phyloP scores from a whole-genome alignment of 2,329 filamentous ascomycete species.

The Trichoderma lentiforme region DNA sequence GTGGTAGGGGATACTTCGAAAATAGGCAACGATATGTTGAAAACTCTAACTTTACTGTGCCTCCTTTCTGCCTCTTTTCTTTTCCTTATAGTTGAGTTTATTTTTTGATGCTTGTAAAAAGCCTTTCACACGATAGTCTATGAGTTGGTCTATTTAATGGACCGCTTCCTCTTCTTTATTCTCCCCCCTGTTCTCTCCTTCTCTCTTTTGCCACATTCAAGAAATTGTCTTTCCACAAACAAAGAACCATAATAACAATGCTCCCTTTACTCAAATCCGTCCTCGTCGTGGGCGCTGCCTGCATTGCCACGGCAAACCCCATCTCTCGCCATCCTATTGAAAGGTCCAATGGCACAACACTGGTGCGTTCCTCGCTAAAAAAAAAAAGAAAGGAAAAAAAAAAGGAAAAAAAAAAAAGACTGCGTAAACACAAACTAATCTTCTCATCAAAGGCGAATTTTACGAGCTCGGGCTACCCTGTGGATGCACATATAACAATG shows the following conservation, averaged over 20 bases:
- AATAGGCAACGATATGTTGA: background rate
- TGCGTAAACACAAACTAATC: background rate
- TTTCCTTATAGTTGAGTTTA: background rate
- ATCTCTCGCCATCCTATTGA: background rate
- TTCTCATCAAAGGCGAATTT: background rate
- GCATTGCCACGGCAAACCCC: background rate
- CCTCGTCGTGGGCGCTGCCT: background rate
- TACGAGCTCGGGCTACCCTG: background rate
- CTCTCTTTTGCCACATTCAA: background rate
- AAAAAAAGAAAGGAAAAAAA: no score
- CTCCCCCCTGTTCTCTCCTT: background rate
- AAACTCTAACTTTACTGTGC: background rate
- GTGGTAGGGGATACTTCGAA: background rate
- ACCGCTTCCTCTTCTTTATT: background rate
- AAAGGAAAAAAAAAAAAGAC: no score
- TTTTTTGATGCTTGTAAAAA: background rate
- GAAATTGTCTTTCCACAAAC: background rate
- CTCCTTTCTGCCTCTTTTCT: background rate
- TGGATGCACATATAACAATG: background rate
- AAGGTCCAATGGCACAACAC: background rate
- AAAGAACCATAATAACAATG: background rate
- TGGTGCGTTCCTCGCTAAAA: background rate
- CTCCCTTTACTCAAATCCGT: background rate
- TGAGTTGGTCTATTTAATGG: background rate
- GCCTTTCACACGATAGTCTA: background rate